A percentile compares a stretch with the other conserved stretches of the same genome.
Conservation (phyloP, 2,329 filamentous ascomycete genomes). For the Plenodomus tracheiphilus region DNA sequence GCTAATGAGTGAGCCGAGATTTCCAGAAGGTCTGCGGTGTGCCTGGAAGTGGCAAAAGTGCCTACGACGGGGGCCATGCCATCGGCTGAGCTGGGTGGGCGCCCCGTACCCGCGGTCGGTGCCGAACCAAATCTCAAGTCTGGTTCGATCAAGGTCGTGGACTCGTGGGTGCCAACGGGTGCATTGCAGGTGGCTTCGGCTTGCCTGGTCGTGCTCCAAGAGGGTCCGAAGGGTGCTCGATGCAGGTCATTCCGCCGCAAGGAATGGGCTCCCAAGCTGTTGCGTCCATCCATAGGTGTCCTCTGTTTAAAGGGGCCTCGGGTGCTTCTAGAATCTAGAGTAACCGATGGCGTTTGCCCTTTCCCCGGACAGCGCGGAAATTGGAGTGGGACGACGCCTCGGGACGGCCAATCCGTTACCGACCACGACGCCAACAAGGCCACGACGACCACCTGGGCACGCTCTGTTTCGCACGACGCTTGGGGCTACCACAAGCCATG, state of each 20-base stretch:
- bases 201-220: background rate
- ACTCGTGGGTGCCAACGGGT: no score
- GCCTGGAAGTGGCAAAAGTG: slow-evolving; percentile 6
- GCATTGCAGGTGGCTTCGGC: background rate
- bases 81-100: background rate
- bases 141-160: no score
- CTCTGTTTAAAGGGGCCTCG: background rate
- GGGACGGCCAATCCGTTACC: background rate
- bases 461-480: background rate
- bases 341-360: background rate
- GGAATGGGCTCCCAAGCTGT: background rate
- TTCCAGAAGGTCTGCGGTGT: slow-evolving; percentile 12
- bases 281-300: background rate
- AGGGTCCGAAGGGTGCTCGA: no score
- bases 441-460: background rate
- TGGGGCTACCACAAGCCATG: background rate
- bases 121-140: background rate
- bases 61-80: background rate
- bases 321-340: no score
- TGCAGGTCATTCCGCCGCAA: background rate
- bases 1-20: slow-evolving; percentile 20
- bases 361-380: background rate
- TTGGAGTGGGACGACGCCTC: background rate
- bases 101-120: background rate
- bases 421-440: background rate